phyloP scores from a whole-genome alignment of 1,284 basidiomycete species.

The Entoloma clypeatum region DNA sequence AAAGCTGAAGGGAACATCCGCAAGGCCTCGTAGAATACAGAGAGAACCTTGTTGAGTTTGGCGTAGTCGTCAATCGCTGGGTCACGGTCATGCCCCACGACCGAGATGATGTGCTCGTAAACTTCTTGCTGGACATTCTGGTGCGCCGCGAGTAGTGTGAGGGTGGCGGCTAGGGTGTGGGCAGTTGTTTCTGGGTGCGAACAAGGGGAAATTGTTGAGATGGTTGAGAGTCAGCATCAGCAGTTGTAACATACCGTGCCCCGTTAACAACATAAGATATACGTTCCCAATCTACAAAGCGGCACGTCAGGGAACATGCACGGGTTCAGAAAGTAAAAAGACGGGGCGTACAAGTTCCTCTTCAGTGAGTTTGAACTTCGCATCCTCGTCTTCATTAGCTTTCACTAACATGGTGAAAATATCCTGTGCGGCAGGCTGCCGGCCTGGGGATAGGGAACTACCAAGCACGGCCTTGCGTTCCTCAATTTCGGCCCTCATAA shows the following conservation, averaged over 20 bases:
- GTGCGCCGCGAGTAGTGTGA: conserved; percentile 43
- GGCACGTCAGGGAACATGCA: neutral
- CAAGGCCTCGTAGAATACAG: conserved; percentile 44
- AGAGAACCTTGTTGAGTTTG: conserved; percentile 43
- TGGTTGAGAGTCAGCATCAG: neutral
- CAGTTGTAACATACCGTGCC: conserved; percentile 41
- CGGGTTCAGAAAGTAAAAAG: neutral
- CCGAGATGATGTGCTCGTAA: conserved; percentile 40
- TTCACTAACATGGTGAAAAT: too few species aligned
- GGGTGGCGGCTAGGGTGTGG: conserved; percentile 43
- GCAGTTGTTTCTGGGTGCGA: conserved; percentile 45
- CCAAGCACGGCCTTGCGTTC: too few species aligned
- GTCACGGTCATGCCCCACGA: conserved; percentile 37
- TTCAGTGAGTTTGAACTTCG: conserved; percentile 42
- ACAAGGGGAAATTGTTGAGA: neutral
- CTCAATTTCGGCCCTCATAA: too few species aligned
- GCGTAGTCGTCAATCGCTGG: conserved; percentile 42
- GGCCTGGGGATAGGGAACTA: too few species aligned
- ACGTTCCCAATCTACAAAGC: conserved; percentile 57
- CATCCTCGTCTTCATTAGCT: conserved; percentile 45
- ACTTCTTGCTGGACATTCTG: conserved; percentile 46
- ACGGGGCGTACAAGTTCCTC: conserved; percentile 40
- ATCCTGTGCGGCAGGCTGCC: too few species aligned
- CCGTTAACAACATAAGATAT: conserved; percentile 51
- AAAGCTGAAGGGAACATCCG: conserved; percentile 39